Conservation (phyloP, 257 asterid genomes). For the Apocynum venetum region DNA sequence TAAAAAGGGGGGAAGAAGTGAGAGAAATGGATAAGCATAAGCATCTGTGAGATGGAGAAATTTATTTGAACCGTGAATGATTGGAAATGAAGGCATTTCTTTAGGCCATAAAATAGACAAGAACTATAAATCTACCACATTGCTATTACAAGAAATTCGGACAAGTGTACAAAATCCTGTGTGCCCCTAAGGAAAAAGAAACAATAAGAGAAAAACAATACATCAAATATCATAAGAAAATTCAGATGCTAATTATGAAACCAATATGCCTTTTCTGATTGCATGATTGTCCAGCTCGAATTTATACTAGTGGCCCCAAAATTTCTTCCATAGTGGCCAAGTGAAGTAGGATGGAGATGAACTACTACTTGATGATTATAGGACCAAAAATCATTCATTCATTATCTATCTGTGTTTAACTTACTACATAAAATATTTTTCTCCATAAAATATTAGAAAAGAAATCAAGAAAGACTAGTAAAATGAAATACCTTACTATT, state of each 20-base stretch:
- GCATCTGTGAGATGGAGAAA: neutral
- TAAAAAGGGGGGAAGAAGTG: neutral
- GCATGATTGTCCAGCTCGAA: neutral
- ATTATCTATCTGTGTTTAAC: neutral
- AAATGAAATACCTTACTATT: constrained; percentile 77
- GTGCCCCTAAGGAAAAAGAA: neutral
- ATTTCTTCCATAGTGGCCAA: constrained; percentile 1
- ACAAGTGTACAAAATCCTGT: neutral
- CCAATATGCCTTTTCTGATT: neutral
- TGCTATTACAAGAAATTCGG: neutral
- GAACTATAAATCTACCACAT: neutral
- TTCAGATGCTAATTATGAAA: neutral
- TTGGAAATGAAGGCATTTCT: neutral
- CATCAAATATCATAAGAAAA: neutral
- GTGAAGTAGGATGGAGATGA: neutral
- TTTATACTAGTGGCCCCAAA: neutral
- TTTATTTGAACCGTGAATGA: neutral
- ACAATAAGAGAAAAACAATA: neutral
- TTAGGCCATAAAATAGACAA: neutral
- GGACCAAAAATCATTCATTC: neutral
- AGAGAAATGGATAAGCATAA: neutral
- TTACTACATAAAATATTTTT: neutral
- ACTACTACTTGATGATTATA: neutral
- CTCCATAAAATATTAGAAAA: neutral
- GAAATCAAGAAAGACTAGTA: neutral